Evolutionary conservation across 495 filamentous ascomycete genomes (phyloP).

Genomic region (Tetracladium setigerum): DNA sequence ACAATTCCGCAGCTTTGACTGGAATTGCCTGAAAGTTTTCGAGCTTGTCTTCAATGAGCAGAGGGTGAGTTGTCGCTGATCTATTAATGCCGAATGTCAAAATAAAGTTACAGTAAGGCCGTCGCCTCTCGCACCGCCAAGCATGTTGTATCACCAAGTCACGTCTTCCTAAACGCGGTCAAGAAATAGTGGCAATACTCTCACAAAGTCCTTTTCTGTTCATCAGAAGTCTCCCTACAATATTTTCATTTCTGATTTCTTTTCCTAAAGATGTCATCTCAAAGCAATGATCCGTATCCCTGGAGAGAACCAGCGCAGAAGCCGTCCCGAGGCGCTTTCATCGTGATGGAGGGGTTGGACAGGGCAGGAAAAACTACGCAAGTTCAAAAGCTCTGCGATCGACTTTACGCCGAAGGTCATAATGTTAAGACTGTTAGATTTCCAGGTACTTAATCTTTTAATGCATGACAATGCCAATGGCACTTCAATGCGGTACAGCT

Average conservation of each 20-base stretch:
- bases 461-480: background rate
- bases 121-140: too few species aligned
- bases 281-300: conserved; percentile 7
- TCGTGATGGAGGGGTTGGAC: conserved; percentile 91
- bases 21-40: too few species aligned
- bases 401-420: conserved; percentile 52
- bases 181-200: too few species aligned
- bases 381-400: conserved; percentile 62
- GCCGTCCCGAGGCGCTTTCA: conserved; percentile 58
- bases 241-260: background rate
- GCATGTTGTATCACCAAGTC: too few species aligned
- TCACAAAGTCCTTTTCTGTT: too few species aligned
- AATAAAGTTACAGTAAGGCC: too few species aligned
- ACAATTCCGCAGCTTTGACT: too few species aligned
- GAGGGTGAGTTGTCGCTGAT: too few species aligned
- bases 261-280: conserved; percentile 5
- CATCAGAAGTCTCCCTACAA: too few species aligned
- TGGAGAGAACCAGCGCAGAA: conserved; percentile 11
- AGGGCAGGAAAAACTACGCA: conserved; percentile 95
- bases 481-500: background rate
- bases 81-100: too few species aligned
- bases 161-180: too few species aligned
- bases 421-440: conserved; percentile 74
- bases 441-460: conserved; percentile 52
- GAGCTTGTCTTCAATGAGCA: too few species aligned